phyloP scores from a whole-genome alignment of 345 rosid species.

The Rhodamnia rubescens region DNA sequence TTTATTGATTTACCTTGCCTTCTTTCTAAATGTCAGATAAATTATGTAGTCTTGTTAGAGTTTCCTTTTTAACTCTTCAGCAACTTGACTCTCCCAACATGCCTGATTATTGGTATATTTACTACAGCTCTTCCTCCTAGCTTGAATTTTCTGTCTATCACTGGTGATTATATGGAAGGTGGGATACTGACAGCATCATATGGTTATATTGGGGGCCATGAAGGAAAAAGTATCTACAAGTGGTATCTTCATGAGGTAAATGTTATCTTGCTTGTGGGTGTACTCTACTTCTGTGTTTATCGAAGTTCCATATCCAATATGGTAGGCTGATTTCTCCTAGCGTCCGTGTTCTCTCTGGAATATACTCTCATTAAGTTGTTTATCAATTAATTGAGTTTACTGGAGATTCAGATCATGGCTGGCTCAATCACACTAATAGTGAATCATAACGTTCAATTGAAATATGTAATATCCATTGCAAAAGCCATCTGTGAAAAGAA shows the following conservation, averaged over 20 bases:
- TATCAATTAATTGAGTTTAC: not conserved
- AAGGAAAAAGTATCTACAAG: conserved; percentile 76
- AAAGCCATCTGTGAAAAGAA: not conserved
- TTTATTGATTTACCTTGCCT: not conserved
- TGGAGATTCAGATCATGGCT: not conserved
- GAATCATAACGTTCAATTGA: not conserved
- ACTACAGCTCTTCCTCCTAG: conserved; percentile 90
- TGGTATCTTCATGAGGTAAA: conserved; percentile 95
- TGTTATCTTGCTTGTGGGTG: not conserved
- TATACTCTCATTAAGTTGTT: not conserved
- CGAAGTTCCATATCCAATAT: not conserved
- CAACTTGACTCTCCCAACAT: not conserved
- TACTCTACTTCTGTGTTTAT: not conserved
- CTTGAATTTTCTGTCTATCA: conserved; percentile 83
- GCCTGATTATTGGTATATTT: not conserved
- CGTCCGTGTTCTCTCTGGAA: not conserved
- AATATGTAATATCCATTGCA: not conserved
- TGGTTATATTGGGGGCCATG: conserved; percentile 94
- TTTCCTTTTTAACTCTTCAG: not conserved
- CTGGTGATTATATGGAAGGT: conserved; percentile 81
- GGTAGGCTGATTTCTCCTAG: not conserved
- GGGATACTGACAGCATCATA: conserved; percentile 86
- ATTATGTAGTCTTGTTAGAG: not conserved
- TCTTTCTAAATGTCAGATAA: not conserved
- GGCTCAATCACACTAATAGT: not conserved